A percentile compares a stretch with the other conserved stretches of the same genome.
phyloP scores from a whole-genome alignment of 306 rosid species.

The Rosa rugosa region DNA sequence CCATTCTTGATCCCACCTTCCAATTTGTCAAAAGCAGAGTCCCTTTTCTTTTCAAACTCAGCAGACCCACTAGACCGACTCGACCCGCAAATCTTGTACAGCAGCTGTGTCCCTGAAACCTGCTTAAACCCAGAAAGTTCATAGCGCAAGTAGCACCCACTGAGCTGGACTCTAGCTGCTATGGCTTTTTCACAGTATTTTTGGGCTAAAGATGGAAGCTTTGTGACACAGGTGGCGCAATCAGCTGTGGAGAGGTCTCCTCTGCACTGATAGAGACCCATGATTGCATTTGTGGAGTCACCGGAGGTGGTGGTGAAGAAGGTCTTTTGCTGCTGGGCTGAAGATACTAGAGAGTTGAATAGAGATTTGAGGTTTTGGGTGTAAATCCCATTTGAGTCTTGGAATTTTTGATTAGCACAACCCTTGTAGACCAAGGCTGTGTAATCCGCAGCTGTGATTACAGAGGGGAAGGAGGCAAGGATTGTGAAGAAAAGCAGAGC shows the following conservation, averaged over 20 bases:
- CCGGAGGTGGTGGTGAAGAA: slow-evolving; percentile 62
- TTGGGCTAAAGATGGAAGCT: slow-evolving; percentile 37
- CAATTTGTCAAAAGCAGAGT: slow-evolving; percentile 63
- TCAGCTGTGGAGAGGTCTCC: slow-evolving; percentile 68
- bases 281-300: slow-evolving; percentile 38
- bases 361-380: slow-evolving; percentile 59
- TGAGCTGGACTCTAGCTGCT: slow-evolving; percentile 80
- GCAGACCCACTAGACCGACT: slow-evolving; percentile 42
- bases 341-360: slow-evolving; percentile 39
- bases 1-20: slow-evolving; percentile 59
- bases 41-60: slow-evolving; percentile 59
- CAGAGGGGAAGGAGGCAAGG: neutral
- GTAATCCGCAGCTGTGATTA: slow-evolving; percentile 35
- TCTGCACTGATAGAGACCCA: slow-evolving; percentile 80
- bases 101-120: slow-evolving; percentile 44
- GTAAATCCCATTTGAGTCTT: slow-evolving; percentile 47
- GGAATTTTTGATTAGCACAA: slow-evolving; percentile 63
- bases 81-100: slow-evolving; percentile 67
- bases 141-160: slow-evolving; percentile 73
- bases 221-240: slow-evolving; percentile 61
- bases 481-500: slow-evolving; percentile 18
- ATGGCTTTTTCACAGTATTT: slow-evolving; percentile 54
- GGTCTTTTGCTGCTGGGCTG: slow-evolving; percentile 50
- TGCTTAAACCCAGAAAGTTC: slow-evolving; percentile 66
- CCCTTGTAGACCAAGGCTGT: slow-evolving; percentile 70